phyloP scores from a whole-genome alignment of 805 yeast genomes.

The Ogataea kodamae region DNA sequence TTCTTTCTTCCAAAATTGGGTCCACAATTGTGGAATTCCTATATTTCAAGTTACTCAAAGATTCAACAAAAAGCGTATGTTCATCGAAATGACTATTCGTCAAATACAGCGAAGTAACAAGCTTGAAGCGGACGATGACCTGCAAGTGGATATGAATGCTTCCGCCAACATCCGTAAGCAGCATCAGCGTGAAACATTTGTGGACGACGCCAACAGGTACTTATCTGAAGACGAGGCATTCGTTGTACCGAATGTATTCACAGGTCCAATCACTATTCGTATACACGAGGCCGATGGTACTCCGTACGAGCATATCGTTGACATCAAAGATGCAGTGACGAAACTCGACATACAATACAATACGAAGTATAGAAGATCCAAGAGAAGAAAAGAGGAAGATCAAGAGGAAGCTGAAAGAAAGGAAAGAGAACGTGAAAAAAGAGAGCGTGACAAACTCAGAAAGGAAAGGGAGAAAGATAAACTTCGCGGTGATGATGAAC shows the following conservation, averaged over 20 bases:
- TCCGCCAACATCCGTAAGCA: constrained; percentile 15
- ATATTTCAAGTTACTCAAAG: constrained; percentile 83
- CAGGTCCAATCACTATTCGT: constrained; percentile 95
- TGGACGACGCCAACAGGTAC: constrained; percentile 41
- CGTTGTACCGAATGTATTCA: constrained; percentile 51
- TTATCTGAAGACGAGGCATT: constrained; percentile 43
- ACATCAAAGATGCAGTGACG: constrained; percentile 77
- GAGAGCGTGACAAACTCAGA: constrained; percentile 44
- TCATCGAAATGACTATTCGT: constrained; percentile 89
- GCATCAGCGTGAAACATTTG: constrained; percentile 36
- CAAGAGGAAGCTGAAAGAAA: constrained; percentile 27
- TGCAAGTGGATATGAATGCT: constrained; percentile 11
- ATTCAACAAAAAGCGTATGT: constrained; percentile 89
- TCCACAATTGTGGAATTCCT: constrained; percentile 84
- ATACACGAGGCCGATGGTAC: constrained; percentile 98
- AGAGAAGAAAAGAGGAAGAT: constrained; percentile 56
- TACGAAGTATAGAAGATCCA: constrained; percentile 82
- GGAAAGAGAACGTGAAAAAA: constrained; percentile 33
- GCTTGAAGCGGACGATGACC: constrained; percentile 18
- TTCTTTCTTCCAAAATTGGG: constrained; percentile 89
- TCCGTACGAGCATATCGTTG: constrained; percentile 96
- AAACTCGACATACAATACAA: constrained; percentile 93
- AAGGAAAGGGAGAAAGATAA: constrained; percentile 25
- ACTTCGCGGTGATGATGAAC: constrained; percentile 24
- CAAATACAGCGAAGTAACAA: constrained; percentile 72